These are phyloP conservation scores for Tephrocybe sp. DNA, from an alignment of 768 basidiomycete species.

Conservation along the genomic window DNA sequence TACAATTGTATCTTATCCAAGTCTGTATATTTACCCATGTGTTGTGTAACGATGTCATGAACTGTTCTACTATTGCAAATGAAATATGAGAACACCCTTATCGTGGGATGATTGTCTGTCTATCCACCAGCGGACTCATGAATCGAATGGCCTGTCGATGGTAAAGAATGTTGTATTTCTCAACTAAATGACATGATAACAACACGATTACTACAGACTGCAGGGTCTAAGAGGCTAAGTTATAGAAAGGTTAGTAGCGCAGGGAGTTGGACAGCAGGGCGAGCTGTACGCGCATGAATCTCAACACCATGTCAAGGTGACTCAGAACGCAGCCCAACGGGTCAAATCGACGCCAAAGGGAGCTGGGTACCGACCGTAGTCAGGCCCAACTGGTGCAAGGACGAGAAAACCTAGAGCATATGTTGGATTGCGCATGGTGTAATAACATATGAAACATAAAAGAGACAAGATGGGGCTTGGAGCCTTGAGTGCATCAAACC, in stretches of 20 bases:
- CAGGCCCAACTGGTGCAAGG: conserved; percentile 7
- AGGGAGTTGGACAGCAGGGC: too few species aligned
- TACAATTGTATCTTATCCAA: conserved; percentile 19
- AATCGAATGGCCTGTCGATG: too few species aligned
- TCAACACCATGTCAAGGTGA: conserved; percentile 9
- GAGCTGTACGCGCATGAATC: neutral
- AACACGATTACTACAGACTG: too few species aligned
- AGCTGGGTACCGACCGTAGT: neutral
- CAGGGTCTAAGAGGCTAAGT: too few species aligned
- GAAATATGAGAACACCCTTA: too few species aligned
- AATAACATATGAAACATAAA: conserved; percentile 11
- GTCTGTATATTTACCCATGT: conserved; percentile 18
- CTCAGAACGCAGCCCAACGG: conserved; percentile 12
- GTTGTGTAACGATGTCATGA: conserved; percentile 11
- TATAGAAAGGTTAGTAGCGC: too few species aligned
- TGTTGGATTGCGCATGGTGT: conserved; percentile 18
- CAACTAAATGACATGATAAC: too few species aligned
- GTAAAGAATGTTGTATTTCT: too few species aligned
- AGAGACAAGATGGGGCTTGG: neutral
- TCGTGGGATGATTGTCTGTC: too few species aligned
- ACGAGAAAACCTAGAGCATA: conserved; percentile 15
- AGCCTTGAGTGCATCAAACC: conserved; percentile 2
- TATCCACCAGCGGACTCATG: too few species aligned
- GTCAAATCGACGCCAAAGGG: conserved; percentile 6
- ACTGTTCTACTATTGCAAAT: too few species aligned